Percentiles rank a stretch among this genome's conserved stretches.
Conservation (phyloP, 1,284 basidiomycete species). For the Malassezia sp. region DNA sequence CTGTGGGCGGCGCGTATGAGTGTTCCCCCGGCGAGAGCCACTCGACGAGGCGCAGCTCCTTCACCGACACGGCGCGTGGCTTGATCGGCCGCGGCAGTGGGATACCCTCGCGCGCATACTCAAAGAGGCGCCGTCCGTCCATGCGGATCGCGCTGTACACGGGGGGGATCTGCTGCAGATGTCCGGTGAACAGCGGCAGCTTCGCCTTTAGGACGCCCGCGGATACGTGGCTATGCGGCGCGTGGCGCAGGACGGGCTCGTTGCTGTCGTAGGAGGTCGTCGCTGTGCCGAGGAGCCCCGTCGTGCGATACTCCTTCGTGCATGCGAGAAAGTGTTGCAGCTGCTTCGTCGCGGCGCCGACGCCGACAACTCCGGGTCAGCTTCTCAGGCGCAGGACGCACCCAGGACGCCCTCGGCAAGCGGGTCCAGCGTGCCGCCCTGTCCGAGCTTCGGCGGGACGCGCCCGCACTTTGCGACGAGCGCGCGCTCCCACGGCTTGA, state of each 20-base stretch:
- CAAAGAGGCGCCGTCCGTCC: slow-evolving; percentile 90
- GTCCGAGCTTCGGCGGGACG: slow-evolving; percentile 60
- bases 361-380: slow-evolving; percentile 74
- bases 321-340: slow-evolving; percentile 75
- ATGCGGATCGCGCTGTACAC: slow-evolving; percentile 90
- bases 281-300: slow-evolving; percentile 80
- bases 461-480: slow-evolving; percentile 7
- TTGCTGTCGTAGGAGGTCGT: slow-evolving; percentile 90
- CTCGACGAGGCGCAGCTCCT: slow-evolving; percentile 58
- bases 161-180: slow-evolving; percentile 61
- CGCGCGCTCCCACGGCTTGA: slow-evolving; percentile 25
- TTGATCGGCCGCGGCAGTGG: slow-evolving; percentile 88
- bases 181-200: slow-evolving; percentile 69
- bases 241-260: slow-evolving; percentile 50
- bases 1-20: slow-evolving; percentile 26
- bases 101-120: slow-evolving; percentile 81
- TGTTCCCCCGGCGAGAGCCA: slow-evolving; percentile 34
- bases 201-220: slow-evolving; percentile 59
- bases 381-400: background rate
- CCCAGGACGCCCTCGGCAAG: slow-evolving; percentile 72
- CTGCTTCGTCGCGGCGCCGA: slow-evolving; percentile 81
- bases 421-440: slow-evolving; percentile 90
- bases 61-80: slow-evolving; percentile 68
- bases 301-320: slow-evolving; percentile 75
- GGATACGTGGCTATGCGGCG: slow-evolving; percentile 74